A percentile compares a stretch with the other conserved stretches of the same genome.
Conservation (phyloP, 2,329 filamentous ascomycete species). For the Aspergillus cejpii region DNA sequence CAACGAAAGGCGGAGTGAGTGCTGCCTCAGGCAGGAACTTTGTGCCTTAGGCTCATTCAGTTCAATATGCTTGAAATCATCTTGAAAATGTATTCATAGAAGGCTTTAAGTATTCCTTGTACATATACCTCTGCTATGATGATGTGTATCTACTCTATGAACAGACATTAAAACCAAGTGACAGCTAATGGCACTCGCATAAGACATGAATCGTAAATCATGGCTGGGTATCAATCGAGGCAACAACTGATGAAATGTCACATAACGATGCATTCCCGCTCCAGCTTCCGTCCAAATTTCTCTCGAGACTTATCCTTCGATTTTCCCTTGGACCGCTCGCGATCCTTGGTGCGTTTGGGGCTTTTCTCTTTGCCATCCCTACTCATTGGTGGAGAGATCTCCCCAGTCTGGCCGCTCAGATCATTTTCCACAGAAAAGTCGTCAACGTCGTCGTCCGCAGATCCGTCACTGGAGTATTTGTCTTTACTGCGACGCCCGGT, state of each 20-base stretch:
- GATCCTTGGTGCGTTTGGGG: slow-evolving; percentile 18
- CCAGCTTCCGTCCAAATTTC: slow-evolving; percentile 32
- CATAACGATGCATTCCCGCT: slow-evolving; percentile 43
- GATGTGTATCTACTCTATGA: background rate
- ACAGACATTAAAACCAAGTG: background rate
- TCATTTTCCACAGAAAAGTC: slow-evolving; percentile 21
- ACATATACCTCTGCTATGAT: background rate
- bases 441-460: slow-evolving; percentile 22
- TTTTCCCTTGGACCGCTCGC: slow-evolving; percentile 22
- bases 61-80: background rate
- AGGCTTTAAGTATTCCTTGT: too few relatives aligned
- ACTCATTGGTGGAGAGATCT: slow-evolving; percentile 11
- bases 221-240: slow-evolving; percentile 11
- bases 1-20: background rate
- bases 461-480: slow-evolving; percentile 24
- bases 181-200: background rate
- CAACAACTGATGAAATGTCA: slow-evolving; percentile 18
- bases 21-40: background rate
- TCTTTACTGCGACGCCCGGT: slow-evolving; percentile 29
- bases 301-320: slow-evolving; percentile 32
- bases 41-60: background rate
- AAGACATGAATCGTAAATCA: slow-evolving; percentile 1
- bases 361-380: slow-evolving; percentile 22
- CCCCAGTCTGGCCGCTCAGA: slow-evolving; percentile 9
- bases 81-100: too few relatives aligned